Conservation (phyloP, 768 basidiomycete species). For the Mycena chlorophos region DNA sequence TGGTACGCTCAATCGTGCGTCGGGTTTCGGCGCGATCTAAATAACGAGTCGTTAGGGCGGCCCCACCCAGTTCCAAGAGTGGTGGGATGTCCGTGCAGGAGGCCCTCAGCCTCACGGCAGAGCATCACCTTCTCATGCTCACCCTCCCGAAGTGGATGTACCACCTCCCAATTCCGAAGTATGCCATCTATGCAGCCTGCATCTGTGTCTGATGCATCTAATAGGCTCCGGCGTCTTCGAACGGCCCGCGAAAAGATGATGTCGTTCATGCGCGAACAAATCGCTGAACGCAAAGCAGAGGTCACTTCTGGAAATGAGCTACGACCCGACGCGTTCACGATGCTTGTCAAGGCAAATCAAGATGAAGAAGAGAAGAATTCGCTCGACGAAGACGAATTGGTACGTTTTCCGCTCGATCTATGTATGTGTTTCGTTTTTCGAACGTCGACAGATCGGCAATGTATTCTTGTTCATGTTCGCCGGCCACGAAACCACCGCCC, state of each 20-base stretch:
- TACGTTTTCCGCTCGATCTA: constrained; percentile 17
- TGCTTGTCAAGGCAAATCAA: constrained; percentile 48
- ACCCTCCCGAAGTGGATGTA: constrained; percentile 40
- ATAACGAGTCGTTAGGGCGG: constrained; percentile 3
- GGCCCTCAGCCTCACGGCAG: constrained; percentile 35
- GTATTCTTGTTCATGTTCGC: constrained; percentile 55
- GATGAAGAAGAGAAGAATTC: constrained; percentile 38
- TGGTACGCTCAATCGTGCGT: constrained; percentile 29
- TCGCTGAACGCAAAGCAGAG: constrained; percentile 36
- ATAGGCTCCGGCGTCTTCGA: constrained; percentile 5
- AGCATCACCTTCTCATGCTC: constrained; percentile 28
- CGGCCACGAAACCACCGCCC: constrained; percentile 59
- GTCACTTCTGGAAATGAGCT: constrained; percentile 21
- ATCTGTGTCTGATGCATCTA: not conserved
- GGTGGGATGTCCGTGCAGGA: constrained; percentile 40
- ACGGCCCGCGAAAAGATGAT: constrained; percentile 34
- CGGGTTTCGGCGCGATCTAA: not conserved
- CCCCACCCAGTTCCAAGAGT: constrained; percentile 35
- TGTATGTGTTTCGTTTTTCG: not conserved
- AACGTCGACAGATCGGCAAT: constrained; percentile 47
- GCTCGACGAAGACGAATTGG: constrained; percentile 41
- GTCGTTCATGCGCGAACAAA: constrained; percentile 40
- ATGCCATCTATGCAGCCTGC: not conserved
- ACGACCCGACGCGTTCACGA: constrained; percentile 39
- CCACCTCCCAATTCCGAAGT: constrained; percentile 37